These are phyloP conservation scores for Verticillium longisporum DNA, from an alignment of 2,329 filamentous ascomycete genomes.

Conservation along the genomic window DNA sequence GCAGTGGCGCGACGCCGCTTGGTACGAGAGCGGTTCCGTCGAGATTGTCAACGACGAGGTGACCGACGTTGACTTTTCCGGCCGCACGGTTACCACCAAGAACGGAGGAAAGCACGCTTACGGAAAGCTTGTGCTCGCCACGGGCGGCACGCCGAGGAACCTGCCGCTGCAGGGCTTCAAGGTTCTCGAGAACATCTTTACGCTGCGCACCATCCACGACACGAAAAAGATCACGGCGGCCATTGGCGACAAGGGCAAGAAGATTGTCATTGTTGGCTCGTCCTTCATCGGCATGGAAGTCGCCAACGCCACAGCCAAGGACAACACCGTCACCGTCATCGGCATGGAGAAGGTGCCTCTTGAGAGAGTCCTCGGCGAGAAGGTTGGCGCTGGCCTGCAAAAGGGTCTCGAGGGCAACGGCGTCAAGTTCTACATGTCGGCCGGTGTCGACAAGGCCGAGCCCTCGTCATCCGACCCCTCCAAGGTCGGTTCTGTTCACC, in stretches of 20 bases:
- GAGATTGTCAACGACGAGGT: conserved; percentile 59
- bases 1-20: conserved; percentile 67
- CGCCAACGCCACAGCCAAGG: conserved; percentile 73
- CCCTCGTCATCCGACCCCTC: conserved; percentile 60
- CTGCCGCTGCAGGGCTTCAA: conserved; percentile 83
- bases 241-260: conserved; percentile 79
- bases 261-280: conserved; percentile 84
- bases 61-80: conserved; percentile 66
- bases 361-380: conserved; percentile 74
- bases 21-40: conserved; percentile 60
- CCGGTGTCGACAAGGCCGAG: conserved; percentile 75
- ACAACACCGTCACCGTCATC: conserved; percentile 78
- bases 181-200: conserved; percentile 79
- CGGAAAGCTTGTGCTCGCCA: conserved; percentile 83
- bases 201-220: conserved; percentile 71
- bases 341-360: conserved; percentile 84
- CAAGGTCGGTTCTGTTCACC: conserved; percentile 70
- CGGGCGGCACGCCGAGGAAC: conserved; percentile 69
- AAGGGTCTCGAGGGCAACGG: conserved; percentile 75
- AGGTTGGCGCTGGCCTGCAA: conserved; percentile 77
- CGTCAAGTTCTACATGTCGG: conserved; percentile 79
- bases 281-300: conserved; percentile 98
- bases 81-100: conserved; percentile 68
- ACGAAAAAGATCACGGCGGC: conserved; percentile 70
- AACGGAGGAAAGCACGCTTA: conserved; percentile 67